Percentiles rank a stretch among this genome's conserved stretches.
These are phyloP conservation scores for Moesziomyces antarcticus DNA, from an alignment of 1,284 basidiomycete species.

Conservation along the genomic window DNA sequence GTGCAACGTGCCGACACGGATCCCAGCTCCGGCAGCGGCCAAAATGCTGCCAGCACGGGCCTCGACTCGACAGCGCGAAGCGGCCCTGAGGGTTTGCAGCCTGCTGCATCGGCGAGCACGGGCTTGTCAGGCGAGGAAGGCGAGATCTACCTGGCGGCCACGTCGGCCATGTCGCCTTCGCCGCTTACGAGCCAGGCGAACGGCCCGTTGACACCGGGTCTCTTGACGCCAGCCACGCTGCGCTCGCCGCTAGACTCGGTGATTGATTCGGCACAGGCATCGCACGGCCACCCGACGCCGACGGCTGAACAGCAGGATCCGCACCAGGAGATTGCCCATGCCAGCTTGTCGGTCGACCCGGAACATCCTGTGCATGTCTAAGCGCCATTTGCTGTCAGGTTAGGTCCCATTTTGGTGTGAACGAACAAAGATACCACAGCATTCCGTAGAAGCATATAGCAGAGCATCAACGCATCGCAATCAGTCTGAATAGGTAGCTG, in stretches of 20 bases:
- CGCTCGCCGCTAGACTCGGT: constrained; percentile 31
- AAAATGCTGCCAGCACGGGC: no score
- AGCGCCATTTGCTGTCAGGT: background rate
- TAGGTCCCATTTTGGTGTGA: no score
- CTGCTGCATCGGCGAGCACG: constrained; percentile 12
- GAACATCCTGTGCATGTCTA: background rate
- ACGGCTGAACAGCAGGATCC: constrained; percentile 15
- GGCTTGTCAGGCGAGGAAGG: constrained; percentile 28
- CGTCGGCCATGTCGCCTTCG: constrained; percentile 21
- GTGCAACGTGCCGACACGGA: constrained; percentile 24
- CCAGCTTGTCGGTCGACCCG: constrained; percentile 6
- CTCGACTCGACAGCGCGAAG: background rate
- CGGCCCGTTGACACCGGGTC: constrained; percentile 24
- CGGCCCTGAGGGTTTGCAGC: background rate
- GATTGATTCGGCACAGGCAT: constrained; percentile 41
- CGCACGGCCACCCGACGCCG: constrained; percentile 37
- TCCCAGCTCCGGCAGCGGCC: constrained; percentile 8
- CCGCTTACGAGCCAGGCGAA: constrained; percentile 10
- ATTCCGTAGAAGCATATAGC: background rate
- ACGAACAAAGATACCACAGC: background rate
- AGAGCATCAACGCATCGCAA: background rate
- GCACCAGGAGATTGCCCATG: background rate
- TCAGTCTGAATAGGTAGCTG: background rate
- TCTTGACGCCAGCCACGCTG: constrained; percentile 25
- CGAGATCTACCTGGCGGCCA: constrained; percentile 28